These are phyloP conservation scores for Cryptococcus amylolentus DNA, from an alignment of 1,284 basidiomycete genomes.

Conservation along the genomic window DNA sequence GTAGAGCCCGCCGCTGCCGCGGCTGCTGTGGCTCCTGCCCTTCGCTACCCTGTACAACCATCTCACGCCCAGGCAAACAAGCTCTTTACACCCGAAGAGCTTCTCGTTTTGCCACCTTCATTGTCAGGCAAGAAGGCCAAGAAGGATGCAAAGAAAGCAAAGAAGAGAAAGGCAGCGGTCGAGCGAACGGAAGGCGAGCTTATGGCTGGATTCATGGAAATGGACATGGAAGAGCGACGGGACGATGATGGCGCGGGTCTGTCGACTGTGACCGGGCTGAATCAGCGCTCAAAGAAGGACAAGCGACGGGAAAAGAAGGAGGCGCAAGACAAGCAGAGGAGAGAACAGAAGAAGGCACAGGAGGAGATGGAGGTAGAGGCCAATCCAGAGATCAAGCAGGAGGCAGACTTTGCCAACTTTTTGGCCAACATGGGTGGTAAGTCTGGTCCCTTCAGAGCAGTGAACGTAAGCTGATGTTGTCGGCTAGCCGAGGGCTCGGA, in stretches of 20 bases:
- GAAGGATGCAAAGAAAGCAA: constrained; percentile 46
- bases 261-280: neutral
- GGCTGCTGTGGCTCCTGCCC: neutral
- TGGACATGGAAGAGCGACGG: constrained; percentile 35
- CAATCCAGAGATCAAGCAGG: constrained; percentile 41
- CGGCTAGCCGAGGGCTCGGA: constrained; percentile 23
- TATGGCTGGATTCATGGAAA: constrained; percentile 39
- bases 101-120: constrained; percentile 29
- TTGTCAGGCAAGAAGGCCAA: constrained; percentile 29
- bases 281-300: constrained; percentile 1
- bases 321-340: constrained; percentile 23
- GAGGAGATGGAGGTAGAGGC: constrained; percentile 16
- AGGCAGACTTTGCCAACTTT: constrained; percentile 48
- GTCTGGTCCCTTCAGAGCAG: neutral
- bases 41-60: constrained; percentile 2
- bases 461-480: neutral
- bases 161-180: constrained; percentile 37
- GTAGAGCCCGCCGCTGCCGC: constrained; percentile 1
- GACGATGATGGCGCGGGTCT: constrained; percentile 11
- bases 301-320: constrained; percentile 13
- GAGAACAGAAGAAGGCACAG: constrained; percentile 16
- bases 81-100: constrained; percentile 47
- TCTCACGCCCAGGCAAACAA: constrained; percentile 7
- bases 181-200: constrained; percentile 43
- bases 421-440: constrained; percentile 45